Conservation (phyloP, 192 early-diverging fungal species). For the Coemansia sp. region DNA sequence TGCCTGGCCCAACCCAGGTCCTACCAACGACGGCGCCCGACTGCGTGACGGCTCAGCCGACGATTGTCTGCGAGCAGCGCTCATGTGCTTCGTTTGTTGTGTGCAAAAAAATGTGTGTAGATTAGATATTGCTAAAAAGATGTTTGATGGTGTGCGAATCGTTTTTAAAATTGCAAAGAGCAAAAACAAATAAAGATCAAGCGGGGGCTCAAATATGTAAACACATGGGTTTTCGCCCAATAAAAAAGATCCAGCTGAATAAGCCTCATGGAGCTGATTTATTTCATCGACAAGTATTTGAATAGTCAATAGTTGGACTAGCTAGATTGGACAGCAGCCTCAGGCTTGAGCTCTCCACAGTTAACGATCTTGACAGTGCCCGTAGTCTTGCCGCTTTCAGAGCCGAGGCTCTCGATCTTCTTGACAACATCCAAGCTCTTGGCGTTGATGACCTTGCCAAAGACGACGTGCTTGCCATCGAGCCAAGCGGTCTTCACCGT, state of each 20-base stretch:
- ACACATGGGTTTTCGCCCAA: not conserved
- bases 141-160: not conserved
- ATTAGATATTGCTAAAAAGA: not conserved
- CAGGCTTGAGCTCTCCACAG: conserved; percentile 63
- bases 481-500: conserved; percentile 72
- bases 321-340: not conserved
- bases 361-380: conserved; percentile 62
- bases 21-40: conserved; percentile 23
- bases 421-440: conserved; percentile 78
- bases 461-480: conserved; percentile 80
- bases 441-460: conserved; percentile 74
- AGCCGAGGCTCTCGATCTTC: conserved; percentile 66
- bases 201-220: conserved; percentile 1
- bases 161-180: not conserved
- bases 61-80: conserved; percentile 33
- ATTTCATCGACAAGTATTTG: too few species aligned
- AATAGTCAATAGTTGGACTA: not conserved
- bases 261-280: conserved; percentile 42
- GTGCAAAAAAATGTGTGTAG: not conserved
- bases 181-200: conserved; percentile 39
- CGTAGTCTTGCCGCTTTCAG: conserved; percentile 62
- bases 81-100: conserved; percentile 12
- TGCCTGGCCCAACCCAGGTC: conserved; percentile 48
- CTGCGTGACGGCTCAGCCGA: conserved; percentile 20
- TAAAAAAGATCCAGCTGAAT: not conserved